Percentiles rank a stretch among this genome's conserved stretches.
phyloP scores from a whole-genome alignment of 148 eudicot species.

The Nyssa sinensis region DNA sequence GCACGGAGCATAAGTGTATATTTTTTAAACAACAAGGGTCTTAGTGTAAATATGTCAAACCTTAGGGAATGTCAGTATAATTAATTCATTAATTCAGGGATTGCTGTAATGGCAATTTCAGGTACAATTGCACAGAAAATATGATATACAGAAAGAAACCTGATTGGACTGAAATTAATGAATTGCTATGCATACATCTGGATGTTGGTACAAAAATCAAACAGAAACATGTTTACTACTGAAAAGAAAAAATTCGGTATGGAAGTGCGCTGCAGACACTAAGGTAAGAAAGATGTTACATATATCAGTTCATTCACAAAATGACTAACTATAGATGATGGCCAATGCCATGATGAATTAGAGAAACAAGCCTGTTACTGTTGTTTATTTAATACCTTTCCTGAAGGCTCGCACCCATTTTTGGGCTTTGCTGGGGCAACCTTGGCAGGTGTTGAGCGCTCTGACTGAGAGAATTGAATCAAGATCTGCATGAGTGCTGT shows the following conservation, averaged over 20 bases:
- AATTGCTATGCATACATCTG: neutral
- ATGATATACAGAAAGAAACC: too few relatives aligned
- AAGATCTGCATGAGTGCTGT: conserved; percentile 76
- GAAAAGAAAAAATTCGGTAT: too few relatives aligned
- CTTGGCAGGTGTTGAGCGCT: conserved; percentile 75
- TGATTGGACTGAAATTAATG: too few relatives aligned
- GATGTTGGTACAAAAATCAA: neutral
- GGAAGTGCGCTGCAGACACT: too few relatives aligned
- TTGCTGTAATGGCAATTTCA: too few relatives aligned
- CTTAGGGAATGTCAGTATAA: too few relatives aligned
- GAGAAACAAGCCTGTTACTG: neutral
- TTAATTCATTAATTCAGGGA: too few relatives aligned
- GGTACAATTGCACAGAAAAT: too few relatives aligned
- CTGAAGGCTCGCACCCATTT: conserved; percentile 26
- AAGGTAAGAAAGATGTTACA: neutral
- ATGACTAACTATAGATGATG: neutral
- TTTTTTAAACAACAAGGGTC: too few relatives aligned
- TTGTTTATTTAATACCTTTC: conserved; percentile 14
- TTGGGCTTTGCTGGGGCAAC: conserved; percentile 48
- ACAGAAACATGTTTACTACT: too few relatives aligned
- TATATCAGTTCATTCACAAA: neutral
- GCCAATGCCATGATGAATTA: neutral
- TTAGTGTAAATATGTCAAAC: too few relatives aligned
- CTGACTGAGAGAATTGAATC: conserved; percentile 78
- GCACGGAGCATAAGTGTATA: too few relatives aligned